Percentiles rank a stretch among this genome's conserved stretches.
Conservation (phyloP, 495 filamentous ascomycete genomes). For the Corynascus novoguineensis region DNA sequence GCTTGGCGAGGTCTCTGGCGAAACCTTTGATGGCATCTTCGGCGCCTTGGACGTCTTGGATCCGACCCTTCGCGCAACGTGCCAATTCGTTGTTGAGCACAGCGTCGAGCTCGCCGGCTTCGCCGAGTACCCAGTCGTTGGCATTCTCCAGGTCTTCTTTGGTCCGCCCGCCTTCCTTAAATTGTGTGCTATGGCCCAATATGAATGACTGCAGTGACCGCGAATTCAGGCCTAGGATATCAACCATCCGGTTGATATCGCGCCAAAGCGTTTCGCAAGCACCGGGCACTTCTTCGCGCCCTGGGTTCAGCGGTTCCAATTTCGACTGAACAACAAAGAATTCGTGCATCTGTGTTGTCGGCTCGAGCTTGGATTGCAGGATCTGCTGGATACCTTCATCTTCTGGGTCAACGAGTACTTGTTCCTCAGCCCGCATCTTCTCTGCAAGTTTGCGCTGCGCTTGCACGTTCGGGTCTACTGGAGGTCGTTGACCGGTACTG, state of each 20-base stretch:
- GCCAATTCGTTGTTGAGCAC: constrained; percentile 52
- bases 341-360: constrained; percentile 49
- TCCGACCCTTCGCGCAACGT: constrained; percentile 51
- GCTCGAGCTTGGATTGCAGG: constrained; percentile 42
- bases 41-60: constrained; percentile 59
- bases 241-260: constrained; percentile 95
- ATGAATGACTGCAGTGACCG: constrained; percentile 69
- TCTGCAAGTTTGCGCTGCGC: constrained; percentile 41
- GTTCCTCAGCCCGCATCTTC: constrained; percentile 45
- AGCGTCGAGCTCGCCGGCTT: constrained; percentile 58
- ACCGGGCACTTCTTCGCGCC: constrained; percentile 50
- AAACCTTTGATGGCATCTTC: constrained; percentile 56
- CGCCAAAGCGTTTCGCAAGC: constrained; percentile 70
- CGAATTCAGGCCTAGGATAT: constrained; percentile 83
- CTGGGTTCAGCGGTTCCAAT: constrained; percentile 14
- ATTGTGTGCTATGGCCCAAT: constrained; percentile 52
- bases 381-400: constrained; percentile 50
- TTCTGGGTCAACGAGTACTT: constrained; percentile 49
- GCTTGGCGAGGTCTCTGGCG: constrained; percentile 57
- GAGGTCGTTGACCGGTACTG: constrained; percentile 16
- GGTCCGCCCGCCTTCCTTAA: constrained; percentile 44
- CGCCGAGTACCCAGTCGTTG: constrained; percentile 64
- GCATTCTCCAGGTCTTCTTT: constrained; percentile 56
- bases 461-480: constrained; percentile 35
- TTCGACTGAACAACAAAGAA: constrained; percentile 45